Percentiles rank a stretch among this genome's conserved stretches.
These are phyloP conservation scores for Tribonema minus DNA, from an alignment of 108 stramenopile species.

Conservation along the genomic window DNA sequence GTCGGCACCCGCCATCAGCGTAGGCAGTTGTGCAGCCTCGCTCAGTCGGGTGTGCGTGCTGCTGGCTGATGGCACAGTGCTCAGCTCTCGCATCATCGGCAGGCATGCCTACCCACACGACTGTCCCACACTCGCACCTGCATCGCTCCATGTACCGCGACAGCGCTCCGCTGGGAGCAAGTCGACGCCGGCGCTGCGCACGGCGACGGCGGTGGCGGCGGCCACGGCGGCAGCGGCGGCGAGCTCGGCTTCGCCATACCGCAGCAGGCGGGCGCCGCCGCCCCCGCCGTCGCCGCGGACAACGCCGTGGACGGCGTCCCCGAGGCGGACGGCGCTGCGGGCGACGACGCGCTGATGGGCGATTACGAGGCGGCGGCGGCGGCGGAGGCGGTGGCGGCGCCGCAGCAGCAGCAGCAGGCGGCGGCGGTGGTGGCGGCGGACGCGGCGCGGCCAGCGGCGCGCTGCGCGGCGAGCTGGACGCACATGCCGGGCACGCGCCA, in stretches of 20 bases:
- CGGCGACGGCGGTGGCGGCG: background rate
- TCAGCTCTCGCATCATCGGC: too few relatives aligned
- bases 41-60: too few relatives aligned
- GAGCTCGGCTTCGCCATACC: background rate
- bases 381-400: background rate
- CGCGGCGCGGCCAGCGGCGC: background rate
- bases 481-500: constrained; percentile 1
- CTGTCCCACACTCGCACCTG: too few relatives aligned
- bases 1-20: too few relatives aligned
- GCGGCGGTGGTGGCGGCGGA: background rate
- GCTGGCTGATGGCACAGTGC: too few relatives aligned
- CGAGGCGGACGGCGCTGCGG: background rate
- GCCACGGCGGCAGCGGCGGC: background rate
- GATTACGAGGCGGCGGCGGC: background rate
- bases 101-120: too few relatives aligned
- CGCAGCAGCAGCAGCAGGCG: background rate
- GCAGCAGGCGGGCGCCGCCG: background rate
- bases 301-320: background rate
- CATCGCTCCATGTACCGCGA: background rate
- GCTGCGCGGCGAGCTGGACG: constrained; percentile 35
- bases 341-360: background rate
- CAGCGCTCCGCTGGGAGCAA: background rate
- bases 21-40: too few relatives aligned
- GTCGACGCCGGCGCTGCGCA: background rate
- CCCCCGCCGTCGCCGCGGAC: background rate